A percentile compares a stretch with the other conserved stretches of the same genome.
Conservation (phyloP, 1,284 basidiomycete species). For the Tilletia indica region DNA sequence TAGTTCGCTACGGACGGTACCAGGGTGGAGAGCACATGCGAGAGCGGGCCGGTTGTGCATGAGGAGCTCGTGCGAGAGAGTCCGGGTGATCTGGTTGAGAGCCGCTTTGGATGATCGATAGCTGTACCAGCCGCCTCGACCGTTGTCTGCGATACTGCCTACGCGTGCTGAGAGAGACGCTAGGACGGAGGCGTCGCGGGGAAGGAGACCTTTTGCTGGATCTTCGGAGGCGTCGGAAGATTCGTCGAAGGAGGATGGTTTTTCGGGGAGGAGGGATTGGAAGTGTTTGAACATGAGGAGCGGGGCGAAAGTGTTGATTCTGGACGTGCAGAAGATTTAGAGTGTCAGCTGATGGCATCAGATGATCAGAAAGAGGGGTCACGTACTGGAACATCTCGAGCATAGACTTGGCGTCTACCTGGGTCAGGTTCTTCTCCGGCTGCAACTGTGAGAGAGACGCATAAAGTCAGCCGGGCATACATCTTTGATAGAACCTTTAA, state of each 20-base stretch:
- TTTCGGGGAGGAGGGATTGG: slow-evolving; percentile 59
- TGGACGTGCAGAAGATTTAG: slow-evolving; percentile 32
- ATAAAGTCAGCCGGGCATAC: no score
- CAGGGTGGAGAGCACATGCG: slow-evolving; percentile 57
- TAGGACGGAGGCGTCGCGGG: slow-evolving; percentile 54
- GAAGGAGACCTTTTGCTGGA: slow-evolving; percentile 51
- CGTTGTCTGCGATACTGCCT: slow-evolving; percentile 67
- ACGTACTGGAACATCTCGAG: slow-evolving; percentile 55
- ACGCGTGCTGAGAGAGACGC: slow-evolving; percentile 64
- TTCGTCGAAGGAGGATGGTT: slow-evolving; percentile 38
- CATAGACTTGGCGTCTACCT: slow-evolving; percentile 61
- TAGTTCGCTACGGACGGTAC: slow-evolving; percentile 61
- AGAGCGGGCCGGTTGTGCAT: slow-evolving; percentile 63
- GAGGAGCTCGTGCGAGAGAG: slow-evolving; percentile 68
- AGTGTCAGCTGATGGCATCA: not conserved
- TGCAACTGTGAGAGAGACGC: slow-evolving; percentile 52
- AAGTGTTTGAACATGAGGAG: slow-evolving; percentile 61
- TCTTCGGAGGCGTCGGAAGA: slow-evolving; percentile 44
- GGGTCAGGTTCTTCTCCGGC: slow-evolving; percentile 64
- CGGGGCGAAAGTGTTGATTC: slow-evolving; percentile 61
- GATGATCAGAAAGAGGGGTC: not conserved
- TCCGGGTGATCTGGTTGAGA: slow-evolving; percentile 70
- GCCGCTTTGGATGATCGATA: slow-evolving; percentile 74
- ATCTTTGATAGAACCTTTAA: no score
- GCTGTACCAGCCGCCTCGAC: slow-evolving; percentile 69